These are phyloP conservation scores for Beta corolliflora DNA, from an alignment of 179 eudicot species.

Conservation along the genomic window DNA sequence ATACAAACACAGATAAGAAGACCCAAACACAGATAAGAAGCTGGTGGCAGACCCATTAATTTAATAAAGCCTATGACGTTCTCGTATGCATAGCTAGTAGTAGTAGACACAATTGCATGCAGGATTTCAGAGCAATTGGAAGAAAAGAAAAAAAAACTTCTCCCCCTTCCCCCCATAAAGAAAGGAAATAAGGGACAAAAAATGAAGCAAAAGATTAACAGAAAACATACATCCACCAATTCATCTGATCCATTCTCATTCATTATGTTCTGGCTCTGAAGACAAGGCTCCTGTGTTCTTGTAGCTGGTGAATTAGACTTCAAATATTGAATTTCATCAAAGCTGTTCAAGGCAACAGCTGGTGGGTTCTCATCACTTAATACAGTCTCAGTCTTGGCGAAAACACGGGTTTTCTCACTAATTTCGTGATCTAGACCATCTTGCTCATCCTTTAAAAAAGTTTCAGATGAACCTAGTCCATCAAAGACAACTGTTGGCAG, in stretches of 20 bases:
- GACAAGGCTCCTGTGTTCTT: constrained; percentile 20
- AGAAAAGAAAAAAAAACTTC: background rate
- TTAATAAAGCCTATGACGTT: background rate
- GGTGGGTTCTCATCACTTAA: constrained; percentile 16
- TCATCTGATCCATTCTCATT: constrained; percentile 35
- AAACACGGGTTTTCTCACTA: background rate
- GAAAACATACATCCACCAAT: constrained; percentile 44
- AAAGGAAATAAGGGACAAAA: background rate
- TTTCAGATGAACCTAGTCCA: constrained; percentile 13
- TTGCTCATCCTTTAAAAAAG: constrained; percentile 29
- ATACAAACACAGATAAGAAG: background rate
- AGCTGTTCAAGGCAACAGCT: constrained; percentile 5
- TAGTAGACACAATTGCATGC: background rate
- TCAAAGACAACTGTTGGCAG: constrained; percentile 24
- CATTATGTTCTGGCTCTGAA: constrained; percentile 21
- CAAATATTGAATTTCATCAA: constrained; percentile 22
- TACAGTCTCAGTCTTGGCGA: constrained; percentile 18
- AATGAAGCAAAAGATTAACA: background rate
- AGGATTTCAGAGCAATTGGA: background rate
- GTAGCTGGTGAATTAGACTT: constrained; percentile 15
- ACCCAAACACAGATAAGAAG: background rate
- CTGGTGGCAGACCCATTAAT: background rate
- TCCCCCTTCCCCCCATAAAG: background rate
- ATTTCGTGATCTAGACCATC: constrained; percentile 8
- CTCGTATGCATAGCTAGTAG: background rate